Evolutionary conservation across 805 yeast genomes (phyloP).

Genomic region (Blastobotrys americana): DNA sequence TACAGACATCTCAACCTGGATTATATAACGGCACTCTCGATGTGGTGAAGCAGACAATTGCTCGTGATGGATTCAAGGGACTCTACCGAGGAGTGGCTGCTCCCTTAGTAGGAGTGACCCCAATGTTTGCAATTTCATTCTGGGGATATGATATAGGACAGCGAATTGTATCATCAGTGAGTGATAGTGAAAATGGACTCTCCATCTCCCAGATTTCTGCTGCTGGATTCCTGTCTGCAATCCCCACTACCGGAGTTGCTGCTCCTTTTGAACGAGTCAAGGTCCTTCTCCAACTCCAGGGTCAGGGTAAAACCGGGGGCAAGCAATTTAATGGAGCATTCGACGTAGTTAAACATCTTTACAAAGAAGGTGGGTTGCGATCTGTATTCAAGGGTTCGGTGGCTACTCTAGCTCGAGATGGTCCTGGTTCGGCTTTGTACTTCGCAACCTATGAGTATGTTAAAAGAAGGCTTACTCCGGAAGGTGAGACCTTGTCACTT

Average conservation of each 20-base stretch:
- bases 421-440: slow-evolving; percentile 93
- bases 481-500: slow-evolving; percentile 55
- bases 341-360: slow-evolving; percentile 58
- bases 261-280: slow-evolving; percentile 96
- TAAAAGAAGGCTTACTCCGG: slow-evolving; percentile 54
- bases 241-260: slow-evolving; percentile 93
- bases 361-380: slow-evolving; percentile 70
- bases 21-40: slow-evolving; percentile 52
- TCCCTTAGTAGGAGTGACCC: slow-evolving; percentile 93
- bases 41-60: slow-evolving; percentile 64
- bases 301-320: slow-evolving; percentile 35
- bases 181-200: slow-evolving; percentile 32
- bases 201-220: slow-evolving; percentile 67
- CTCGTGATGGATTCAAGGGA: slow-evolving; percentile 69
- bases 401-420: slow-evolving; percentile 93
- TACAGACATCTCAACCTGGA: slow-evolving; percentile 67
- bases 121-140: slow-evolving; percentile 96
- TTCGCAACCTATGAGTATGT: slow-evolving; percentile 89
- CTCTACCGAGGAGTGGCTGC: slow-evolving; percentile 92
- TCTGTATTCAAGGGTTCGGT: slow-evolving; percentile 86
- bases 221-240: slow-evolving; percentile 91
- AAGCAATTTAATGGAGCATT: slow-evolving; percentile 41
- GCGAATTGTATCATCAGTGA: slow-evolving; percentile 47
- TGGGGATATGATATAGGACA: slow-evolving; percentile 98
- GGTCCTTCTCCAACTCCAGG: slow-evolving; percentile 82